Percentiles rank a stretch among this genome's conserved stretches.
Conservation (phyloP, 1,284 basidiomycete genomes). For the Pascua sp. region DNA sequence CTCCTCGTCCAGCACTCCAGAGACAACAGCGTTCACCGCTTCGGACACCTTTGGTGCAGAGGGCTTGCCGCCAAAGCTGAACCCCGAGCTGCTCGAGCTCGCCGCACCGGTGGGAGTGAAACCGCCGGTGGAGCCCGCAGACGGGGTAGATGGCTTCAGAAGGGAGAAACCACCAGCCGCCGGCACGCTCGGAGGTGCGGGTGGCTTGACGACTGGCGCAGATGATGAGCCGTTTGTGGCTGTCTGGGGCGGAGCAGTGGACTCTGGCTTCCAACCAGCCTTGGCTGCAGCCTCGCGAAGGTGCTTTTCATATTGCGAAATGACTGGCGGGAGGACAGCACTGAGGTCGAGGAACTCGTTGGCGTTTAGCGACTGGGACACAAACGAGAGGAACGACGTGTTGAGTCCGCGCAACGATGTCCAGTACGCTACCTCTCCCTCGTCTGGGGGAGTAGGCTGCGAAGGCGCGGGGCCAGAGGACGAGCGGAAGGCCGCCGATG, state of each 20-base stretch:
- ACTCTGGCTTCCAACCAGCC: constrained; percentile 36
- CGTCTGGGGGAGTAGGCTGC: constrained; percentile 28
- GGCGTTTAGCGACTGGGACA: constrained; percentile 62
- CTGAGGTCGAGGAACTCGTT: constrained; percentile 75
- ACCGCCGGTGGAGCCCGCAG: too few species aligned
- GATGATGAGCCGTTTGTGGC: not conserved
- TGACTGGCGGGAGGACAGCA: constrained; percentile 45
- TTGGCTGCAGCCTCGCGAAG: constrained; percentile 58
- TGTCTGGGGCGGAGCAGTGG: not conserved
- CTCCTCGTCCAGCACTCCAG: constrained; percentile 32
- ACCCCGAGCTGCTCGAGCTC: too few species aligned
- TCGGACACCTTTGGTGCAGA: constrained; percentile 29
- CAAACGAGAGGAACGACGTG: constrained; percentile 62
- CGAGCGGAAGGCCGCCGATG: not conserved
- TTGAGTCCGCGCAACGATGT: constrained; percentile 76
- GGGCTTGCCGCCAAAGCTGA: not conserved
- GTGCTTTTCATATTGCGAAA: constrained; percentile 64
- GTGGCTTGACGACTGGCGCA: constrained; percentile 9
- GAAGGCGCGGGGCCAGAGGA: constrained; percentile 28
- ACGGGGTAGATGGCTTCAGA: too few species aligned
- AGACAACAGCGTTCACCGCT: constrained; percentile 33
- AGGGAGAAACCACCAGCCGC: too few species aligned
- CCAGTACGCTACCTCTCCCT: constrained; percentile 59
- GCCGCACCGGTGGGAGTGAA: too few species aligned
- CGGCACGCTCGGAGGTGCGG: too few species aligned